A percentile compares a stretch with the other conserved stretches of the same genome.
These are phyloP conservation scores for Suillus weaverae DNA, from an alignment of 768 basidiomycete species.

Conservation along the genomic window DNA sequence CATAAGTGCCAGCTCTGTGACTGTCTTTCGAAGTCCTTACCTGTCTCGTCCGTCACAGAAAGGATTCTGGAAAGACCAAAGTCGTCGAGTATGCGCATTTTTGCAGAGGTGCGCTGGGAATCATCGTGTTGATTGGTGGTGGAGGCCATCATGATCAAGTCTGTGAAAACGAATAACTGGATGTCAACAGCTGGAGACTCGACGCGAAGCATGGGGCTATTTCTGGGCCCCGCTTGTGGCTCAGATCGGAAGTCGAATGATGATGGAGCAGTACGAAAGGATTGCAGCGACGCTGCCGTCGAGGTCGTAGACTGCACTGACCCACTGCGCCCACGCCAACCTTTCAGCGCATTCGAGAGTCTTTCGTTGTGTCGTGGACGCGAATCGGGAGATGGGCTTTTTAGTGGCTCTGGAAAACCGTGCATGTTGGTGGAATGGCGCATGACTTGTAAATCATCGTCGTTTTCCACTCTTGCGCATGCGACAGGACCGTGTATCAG, in stretches of 20 bases:
- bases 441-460: constrained; percentile 17
- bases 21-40: constrained; percentile 8
- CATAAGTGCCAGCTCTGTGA: neutral
- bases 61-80: constrained; percentile 53
- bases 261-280: constrained; percentile 31
- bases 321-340: constrained; percentile 48
- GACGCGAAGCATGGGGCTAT: constrained; percentile 24
- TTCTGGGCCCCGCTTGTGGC: constrained; percentile 4
- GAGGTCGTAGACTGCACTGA: constrained; percentile 33
- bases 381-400: neutral
- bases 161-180: constrained; percentile 61
- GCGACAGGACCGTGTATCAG: constrained; percentile 63
- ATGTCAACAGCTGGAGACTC: constrained; percentile 29
- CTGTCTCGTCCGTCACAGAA: constrained; percentile 40
- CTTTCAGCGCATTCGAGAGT: constrained; percentile 42
- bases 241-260: constrained; percentile 24
- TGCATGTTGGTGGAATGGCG: constrained; percentile 13
- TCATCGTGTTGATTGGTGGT: constrained; percentile 20
- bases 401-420: neutral
- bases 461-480: constrained; percentile 42
- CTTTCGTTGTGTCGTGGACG: constrained; percentile 21
- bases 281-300: constrained; percentile 18
- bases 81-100: constrained; percentile 45
- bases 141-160: constrained; percentile 62
- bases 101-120: constrained; percentile 28